Evolutionary conservation across 2,329 filamentous ascomycete species (phyloP), one percentile per base, ranked within the genome.

Genomic region (Ophiostoma sp.): DNA sequence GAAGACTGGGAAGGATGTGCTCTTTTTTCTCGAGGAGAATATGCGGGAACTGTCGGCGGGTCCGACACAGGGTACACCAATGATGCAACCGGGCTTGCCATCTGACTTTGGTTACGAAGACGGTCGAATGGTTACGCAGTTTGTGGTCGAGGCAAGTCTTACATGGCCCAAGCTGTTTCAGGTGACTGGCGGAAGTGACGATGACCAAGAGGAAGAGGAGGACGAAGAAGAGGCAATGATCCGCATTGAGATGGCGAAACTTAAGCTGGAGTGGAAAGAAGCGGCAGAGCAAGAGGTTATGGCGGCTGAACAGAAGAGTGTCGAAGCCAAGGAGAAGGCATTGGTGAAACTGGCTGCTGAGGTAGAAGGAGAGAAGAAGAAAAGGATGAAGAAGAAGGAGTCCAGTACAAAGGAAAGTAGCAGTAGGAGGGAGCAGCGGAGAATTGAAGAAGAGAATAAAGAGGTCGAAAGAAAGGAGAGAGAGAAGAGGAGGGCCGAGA

Each of bases 91-190:
- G 0, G 6, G 31, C 2, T 19, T 6, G 42, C 12, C 25, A n/a
- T 2, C 8, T 17, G 31, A 33, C 45, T 3, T 15, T 15, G 17
- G 31, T 3, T 33, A 52, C 17, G 39, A 17, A 9, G 45, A 52
- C 7, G n/a, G 45, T 22, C 50, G 8, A 17, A 15, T 57, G 52
- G 8, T 70, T 6, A 25, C 48, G 50, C 36, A 48, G 36, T 22
- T 70, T 57, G 69, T 70, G 2, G 69, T 70, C 12, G 69, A 59
- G 33, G 9, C 31, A 7, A 22, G 36, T n/a, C 52, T 17, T 3
- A 17, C 52, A 8, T 61, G 69, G 69, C 69, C 69, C 1, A 70
- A 70, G 17, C 25, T 70, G 36, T 70, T 70, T 70, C 22, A 17
- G 17, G 39, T 70, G 33, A 45, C 52, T 6, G 42, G 48, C 3